Evolutionary conservation across 768 basidiomycete genomes (phyloP).

Genomic region (Leccinum obscurum): DNA sequence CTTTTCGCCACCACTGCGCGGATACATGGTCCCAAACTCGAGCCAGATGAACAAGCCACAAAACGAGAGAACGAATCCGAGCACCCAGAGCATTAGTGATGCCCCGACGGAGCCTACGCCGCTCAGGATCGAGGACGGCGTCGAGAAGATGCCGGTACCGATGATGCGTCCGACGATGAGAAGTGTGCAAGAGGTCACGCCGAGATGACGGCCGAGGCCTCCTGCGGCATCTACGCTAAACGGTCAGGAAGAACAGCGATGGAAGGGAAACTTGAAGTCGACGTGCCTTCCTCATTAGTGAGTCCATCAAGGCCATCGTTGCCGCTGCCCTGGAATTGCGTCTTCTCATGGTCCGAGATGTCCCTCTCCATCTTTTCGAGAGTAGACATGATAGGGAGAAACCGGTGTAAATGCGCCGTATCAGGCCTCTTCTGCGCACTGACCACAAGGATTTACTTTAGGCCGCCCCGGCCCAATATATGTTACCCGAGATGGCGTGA

Average conservation of each 20-base stretch:
- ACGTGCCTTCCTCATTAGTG: constrained; percentile 49
- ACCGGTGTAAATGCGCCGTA: background rate
- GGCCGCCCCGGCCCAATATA: background rate
- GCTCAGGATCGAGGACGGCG: constrained; percentile 56
- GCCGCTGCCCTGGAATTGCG: background rate
- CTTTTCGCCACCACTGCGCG: constrained; percentile 62
- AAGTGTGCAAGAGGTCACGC: constrained; percentile 56
- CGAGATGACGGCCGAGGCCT: constrained; percentile 58
- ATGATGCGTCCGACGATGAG: constrained; percentile 59
- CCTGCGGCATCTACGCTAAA: constrained; percentile 46
- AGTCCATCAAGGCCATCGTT: constrained; percentile 42
- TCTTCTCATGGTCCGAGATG: constrained; percentile 4
- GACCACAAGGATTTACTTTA: background rate
- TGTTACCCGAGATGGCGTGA: no score
- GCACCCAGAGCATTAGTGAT: constrained; percentile 63
- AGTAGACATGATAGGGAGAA: constrained; percentile 11
- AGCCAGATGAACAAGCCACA: constrained; percentile 65
- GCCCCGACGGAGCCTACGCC: constrained; percentile 60
- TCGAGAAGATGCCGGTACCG: constrained; percentile 67
- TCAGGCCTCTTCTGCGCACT: background rate
- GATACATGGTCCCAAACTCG: constrained; percentile 64
- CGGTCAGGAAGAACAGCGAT: background rate
- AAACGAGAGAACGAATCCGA: constrained; percentile 57
- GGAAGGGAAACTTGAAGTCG: background rate
- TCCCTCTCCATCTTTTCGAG: constrained; percentile 2